These are phyloP conservation scores for Erodium trifolium DNA, from an alignment of 441 rosid species.

Conservation along the genomic window DNA sequence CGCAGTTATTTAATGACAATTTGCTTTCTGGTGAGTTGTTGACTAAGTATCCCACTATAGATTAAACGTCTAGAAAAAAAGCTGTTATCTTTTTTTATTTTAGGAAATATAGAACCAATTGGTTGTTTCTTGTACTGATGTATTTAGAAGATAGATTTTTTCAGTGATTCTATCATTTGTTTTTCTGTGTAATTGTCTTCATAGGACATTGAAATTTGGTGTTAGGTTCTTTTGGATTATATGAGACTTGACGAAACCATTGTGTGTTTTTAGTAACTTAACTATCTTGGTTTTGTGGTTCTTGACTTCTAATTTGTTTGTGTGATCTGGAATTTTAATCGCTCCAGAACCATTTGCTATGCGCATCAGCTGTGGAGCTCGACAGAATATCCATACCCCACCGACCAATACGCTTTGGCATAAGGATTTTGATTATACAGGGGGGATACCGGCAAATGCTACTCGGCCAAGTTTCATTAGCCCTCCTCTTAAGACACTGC, in stretches of 20 bases:
- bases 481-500: conserved; percentile 65
- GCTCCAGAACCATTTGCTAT: conserved; percentile 70
- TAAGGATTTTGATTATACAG: conserved; percentile 89
- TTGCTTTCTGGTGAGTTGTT: neutral
- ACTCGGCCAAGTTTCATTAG: conserved; percentile 42
- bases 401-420: conserved; percentile 85
- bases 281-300: neutral
- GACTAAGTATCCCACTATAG: neutral
- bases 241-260: neutral
- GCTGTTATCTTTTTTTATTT: neutral
- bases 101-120: neutral
- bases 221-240: neutral
- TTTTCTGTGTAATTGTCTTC: neutral
- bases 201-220: neutral
- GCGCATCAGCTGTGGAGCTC: conserved; percentile 90
- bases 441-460: conserved; percentile 72
- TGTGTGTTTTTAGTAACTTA: neutral
- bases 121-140: neutral
- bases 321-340: neutral
- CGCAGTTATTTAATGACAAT: neutral
- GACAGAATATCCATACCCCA: conserved; percentile 42
- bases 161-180: neutral
- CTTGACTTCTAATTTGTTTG: conserved; percentile 12
- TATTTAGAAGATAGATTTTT: no score
- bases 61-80: neutral